Base-by-base conservation (phyloP, 192 early-diverging fungal species). In the Coemansia sp. region DNA sequence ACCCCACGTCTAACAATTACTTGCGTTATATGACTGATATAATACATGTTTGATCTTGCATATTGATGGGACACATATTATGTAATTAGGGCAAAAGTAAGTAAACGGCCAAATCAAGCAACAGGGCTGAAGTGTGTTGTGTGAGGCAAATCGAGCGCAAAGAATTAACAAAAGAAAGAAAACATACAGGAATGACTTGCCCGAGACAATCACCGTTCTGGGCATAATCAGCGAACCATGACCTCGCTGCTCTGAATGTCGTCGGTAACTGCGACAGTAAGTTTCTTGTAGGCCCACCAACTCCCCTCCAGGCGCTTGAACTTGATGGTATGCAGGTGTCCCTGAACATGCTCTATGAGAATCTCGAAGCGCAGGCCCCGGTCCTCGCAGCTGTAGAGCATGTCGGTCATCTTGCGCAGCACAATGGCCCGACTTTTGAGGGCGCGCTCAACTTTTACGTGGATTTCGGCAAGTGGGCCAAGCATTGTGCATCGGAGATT, bases 271-370 rank as follows among this genome's bases (percentile, higher is more conserved):
- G 80, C 71, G 15, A 76, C 68, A 20, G 75, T 71, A 6, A 77
- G 72, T 41, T 81, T 81, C 50, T 81, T 81, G 38, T 77, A 81
- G 1, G 65, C 75, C 71, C 74, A 81, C 80, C 80, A 81, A 50
- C 66, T 74, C 10, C 80, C 80, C 46, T 76, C 71, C 20, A 76
- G 10, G 16, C 80, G 74, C 69, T 81, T 81, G 24, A 81, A 73
- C 34, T 73, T 70, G 55, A 81, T 74, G 15, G 75, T 76, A 53
- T 81, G 80, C 38, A 81, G 46, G 20, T 81, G 74, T 0, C 80
- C 80, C 62, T 81, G 80, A 13, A 81, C 71, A 6, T 68, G 69
- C 38, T 81, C 80, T 13, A 81, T 68, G 53, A 74, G 68, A 0
- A 81, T 64, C 63, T 76, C 80, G 57, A 81, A 81, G 5, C 72